Base-by-base conservation (phyloP, 805 yeast genomes). In the Peterozyma toletana region DNA sequence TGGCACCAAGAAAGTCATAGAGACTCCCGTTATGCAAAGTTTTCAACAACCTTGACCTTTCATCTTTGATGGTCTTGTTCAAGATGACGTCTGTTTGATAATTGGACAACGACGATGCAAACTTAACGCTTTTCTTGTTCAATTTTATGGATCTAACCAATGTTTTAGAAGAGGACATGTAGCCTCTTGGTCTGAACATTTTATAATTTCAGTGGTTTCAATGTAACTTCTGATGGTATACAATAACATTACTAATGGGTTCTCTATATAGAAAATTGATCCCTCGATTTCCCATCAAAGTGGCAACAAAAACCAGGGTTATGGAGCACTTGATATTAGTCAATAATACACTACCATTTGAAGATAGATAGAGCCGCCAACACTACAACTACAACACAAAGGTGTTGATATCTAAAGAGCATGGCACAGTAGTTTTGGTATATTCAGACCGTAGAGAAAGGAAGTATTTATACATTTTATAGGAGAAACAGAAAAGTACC, bases 61-160 rank as follows among this genome's bases (percentile, higher is more conserved):
- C 51, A 35, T 42, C 43, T 18, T 49, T 48, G 11, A 48, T 29
- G 10, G 50, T 40, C 38, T 48, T 47, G 36, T 34, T 46, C 38
- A 49, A 35, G 18, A 48, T 31, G 33, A 50, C 33, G 31, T 50
- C 50, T n/a, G 48, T 50, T 37, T 49, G 54, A 31, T 45, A 39
- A 36, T 48, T 44, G 16, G 56, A 46, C 18, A 54, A 35, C 39
- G 52, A 52, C 15, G 51, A 48, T 10, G 47, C 49, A 40, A 33
- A 35, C 29, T 17, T 38, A 21, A 7, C 7, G 27, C 27, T 21
- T 30, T 31, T 41, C 18, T 30, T 30, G 14, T 41, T 34, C 17
- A 11, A 9, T 9, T 41, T 17, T 17, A 30, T 30, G 11, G 16
- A 29, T 17, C 40, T 31, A 5, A 13, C 18, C 15, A 36, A 13